Conservation (phyloP, 2,329 filamentous ascomycete species). For the Trichoderma breve region DNA sequence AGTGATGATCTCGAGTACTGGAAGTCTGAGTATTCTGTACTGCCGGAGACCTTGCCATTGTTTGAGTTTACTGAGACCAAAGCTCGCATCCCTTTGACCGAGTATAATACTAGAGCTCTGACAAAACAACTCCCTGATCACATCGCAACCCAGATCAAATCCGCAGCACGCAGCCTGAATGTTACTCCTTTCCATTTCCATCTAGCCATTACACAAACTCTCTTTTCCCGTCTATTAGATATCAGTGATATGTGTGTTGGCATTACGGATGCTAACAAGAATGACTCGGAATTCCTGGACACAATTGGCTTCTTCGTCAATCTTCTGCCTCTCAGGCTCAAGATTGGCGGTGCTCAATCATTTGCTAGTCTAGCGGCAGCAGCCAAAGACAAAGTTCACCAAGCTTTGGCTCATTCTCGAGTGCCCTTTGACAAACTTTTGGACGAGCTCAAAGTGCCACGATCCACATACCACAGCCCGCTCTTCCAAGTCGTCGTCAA, state of each 20-base stretch:
- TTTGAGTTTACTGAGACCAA: slow-evolving; percentile 21
- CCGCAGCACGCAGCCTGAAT: not conserved
- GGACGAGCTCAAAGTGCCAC: slow-evolving; percentile 39
- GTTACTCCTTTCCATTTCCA: slow-evolving; percentile 27
- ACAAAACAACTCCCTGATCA: not conserved
- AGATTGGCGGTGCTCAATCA: slow-evolving; percentile 30
- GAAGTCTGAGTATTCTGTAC: slow-evolving; percentile 21
- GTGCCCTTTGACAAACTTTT: slow-evolving; percentile 49
- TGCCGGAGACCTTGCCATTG: slow-evolving; percentile 21
- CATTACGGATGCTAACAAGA: not conserved
- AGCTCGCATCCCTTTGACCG: slow-evolving; percentile 15
- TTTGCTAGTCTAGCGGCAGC: not conserved
- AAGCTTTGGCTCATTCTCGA: slow-evolving; percentile 24
- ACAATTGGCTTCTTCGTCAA: slow-evolving; percentile 3
- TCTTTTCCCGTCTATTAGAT: not conserved
- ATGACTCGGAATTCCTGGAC: not conserved
- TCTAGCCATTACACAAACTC: not conserved
- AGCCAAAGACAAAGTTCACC: not conserved
- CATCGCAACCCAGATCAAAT: not conserved
- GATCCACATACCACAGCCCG: slow-evolving; percentile 40
- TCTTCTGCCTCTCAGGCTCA: not conserved
- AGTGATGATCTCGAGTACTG: slow-evolving; percentile 19
- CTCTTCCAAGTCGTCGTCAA: slow-evolving; percentile 49
- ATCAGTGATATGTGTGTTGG: not conserved
- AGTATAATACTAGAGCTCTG: not conserved